A percentile compares a stretch with the other conserved stretches of the same genome.
Conservation (phyloP, 2,329 filamentous ascomycete species). For the Tolypocladium ophioglossoides region DNA sequence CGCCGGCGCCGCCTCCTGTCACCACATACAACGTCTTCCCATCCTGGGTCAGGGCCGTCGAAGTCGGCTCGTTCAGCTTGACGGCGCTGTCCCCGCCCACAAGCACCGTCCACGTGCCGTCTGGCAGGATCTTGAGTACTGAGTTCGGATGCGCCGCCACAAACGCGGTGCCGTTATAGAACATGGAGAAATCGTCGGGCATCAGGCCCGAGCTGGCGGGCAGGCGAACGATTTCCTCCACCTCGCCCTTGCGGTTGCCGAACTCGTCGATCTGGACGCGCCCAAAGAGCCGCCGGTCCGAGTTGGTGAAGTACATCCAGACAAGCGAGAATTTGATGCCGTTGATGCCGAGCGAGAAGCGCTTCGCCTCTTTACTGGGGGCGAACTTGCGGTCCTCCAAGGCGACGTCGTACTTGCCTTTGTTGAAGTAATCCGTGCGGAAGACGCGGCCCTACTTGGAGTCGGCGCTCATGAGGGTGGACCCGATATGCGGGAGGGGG, state of each 20-base stretch:
- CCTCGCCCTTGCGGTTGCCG: conserved; percentile 1
- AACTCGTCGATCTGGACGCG: conserved; percentile 3
- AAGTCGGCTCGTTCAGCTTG: conserved; percentile 2
- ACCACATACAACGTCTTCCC: conserved; percentile 8
- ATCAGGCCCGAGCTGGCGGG: background rate
- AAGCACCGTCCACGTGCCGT: background rate
- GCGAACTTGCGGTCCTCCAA: conserved; percentile 3
- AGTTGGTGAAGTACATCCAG: conserved; percentile 11
- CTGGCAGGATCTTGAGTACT: background rate
- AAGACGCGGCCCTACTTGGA: conserved; percentile 8
- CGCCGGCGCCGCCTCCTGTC: conserved; percentile 1
- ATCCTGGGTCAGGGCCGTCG: conserved; percentile 6
- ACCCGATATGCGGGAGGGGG: conserved; percentile 4
- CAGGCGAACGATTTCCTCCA: conserved; percentile 5
- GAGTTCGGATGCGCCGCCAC: conserved; percentile 2
- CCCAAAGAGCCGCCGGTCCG: conserved; percentile 5
- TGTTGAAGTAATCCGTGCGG: conserved; percentile 4
- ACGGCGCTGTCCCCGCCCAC: background rate
- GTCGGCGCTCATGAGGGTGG: conserved; percentile 11
- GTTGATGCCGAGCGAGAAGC: no score
- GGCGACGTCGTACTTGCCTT: conserved; percentile 6
- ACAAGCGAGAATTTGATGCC: no score
- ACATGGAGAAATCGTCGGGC: conserved; percentile 8
- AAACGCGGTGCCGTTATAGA: conserved; percentile 6
- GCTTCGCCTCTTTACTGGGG: no score